Percentiles rank a stretch among this genome's conserved stretches.
These are phyloP conservation scores for Closterium sp. DNA, from an alignment of 139 green algal genomes.

Conservation along the genomic window DNA sequence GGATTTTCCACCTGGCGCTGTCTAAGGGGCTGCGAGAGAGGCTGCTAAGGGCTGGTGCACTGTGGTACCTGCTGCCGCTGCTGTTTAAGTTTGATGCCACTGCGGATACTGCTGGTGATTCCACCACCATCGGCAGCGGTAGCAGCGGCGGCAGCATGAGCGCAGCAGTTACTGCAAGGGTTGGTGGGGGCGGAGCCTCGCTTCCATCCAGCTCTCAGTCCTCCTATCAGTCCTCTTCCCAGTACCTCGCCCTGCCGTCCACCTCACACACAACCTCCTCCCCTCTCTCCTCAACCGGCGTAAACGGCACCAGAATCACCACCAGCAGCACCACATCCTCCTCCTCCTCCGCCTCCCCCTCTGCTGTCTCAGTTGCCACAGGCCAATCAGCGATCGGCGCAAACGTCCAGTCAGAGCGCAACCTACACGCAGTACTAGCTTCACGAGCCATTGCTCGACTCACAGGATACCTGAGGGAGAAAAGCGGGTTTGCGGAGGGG, in stretches of 20 bases:
- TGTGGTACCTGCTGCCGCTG: slow-evolving; percentile 69
- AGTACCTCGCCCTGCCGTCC: not conserved
- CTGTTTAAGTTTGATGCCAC: slow-evolving; percentile 79
- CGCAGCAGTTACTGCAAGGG: not conserved
- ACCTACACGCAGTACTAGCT: slow-evolving; percentile 77
- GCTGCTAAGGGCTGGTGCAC: slow-evolving; percentile 63
- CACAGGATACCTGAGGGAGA: slow-evolving; percentile 59
- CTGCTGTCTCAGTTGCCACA: not conserved
- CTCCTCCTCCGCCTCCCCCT: not conserved
- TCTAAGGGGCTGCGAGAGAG: slow-evolving; percentile 61
- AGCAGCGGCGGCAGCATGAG: not conserved
- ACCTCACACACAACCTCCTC: not conserved
- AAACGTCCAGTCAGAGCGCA: slow-evolving; percentile 61
- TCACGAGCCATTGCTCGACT: slow-evolving; percentile 65
- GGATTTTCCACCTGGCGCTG: slow-evolving; percentile 60
- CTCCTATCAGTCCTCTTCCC: no score
- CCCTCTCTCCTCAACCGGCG: not conserved
- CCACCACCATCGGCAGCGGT: not conserved
- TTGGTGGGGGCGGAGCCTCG: no score
- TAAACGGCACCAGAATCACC: not conserved
- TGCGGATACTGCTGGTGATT: slow-evolving; percentile 34
- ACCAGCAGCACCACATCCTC: not conserved
- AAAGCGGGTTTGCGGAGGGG: not conserved
- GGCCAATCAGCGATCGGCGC: not conserved
- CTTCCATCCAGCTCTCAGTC: not conserved